Percentiles rank a stretch among this genome's conserved stretches.
phyloP scores from a whole-genome alignment of 129 eudicot genomes.

The Chrysanthemum makinoi region DNA sequence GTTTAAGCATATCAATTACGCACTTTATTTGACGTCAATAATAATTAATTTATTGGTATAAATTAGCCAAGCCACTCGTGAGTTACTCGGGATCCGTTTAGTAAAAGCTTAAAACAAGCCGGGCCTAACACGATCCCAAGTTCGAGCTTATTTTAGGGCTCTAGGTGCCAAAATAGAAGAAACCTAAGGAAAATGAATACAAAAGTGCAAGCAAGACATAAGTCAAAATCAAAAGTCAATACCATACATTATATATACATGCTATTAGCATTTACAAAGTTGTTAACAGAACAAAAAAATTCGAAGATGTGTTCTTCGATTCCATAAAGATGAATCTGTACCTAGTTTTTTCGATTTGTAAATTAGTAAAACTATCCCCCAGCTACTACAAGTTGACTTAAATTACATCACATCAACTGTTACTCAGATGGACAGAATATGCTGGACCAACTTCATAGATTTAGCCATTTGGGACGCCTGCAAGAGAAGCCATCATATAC shows the following conservation, averaged over 20 bases:
- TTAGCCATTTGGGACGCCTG: background rate
- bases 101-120: too few relatives aligned
- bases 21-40: too few relatives aligned
- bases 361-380: constrained; percentile 14
- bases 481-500: background rate
- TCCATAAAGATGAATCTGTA: constrained; percentile 12
- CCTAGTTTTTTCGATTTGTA: constrained; percentile 19
- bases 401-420: constrained; percentile 17
- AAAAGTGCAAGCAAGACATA: background rate
- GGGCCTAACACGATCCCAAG: too few relatives aligned
- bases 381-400: constrained; percentile 19
- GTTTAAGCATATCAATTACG: too few relatives aligned
- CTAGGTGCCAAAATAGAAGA: background rate
- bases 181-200: background rate
- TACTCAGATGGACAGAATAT: background rate
- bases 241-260: constrained; percentile 21
- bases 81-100: too few relatives aligned
- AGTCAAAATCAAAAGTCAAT: constrained; percentile 1
- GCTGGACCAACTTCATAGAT: too few relatives aligned
- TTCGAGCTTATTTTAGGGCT: too few relatives aligned
- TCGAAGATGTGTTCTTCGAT: constrained; percentile 17
- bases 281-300: constrained; percentile 13
- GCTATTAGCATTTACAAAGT: constrained; percentile 26
- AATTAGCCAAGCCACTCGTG: too few relatives aligned
- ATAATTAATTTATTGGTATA: too few relatives aligned